Evolutionary conservation across 192 early-diverging fungal species (phyloP), one percentile per base, ranked within the genome.

Genomic region (Phycomyces blakesleeanus): DNA sequence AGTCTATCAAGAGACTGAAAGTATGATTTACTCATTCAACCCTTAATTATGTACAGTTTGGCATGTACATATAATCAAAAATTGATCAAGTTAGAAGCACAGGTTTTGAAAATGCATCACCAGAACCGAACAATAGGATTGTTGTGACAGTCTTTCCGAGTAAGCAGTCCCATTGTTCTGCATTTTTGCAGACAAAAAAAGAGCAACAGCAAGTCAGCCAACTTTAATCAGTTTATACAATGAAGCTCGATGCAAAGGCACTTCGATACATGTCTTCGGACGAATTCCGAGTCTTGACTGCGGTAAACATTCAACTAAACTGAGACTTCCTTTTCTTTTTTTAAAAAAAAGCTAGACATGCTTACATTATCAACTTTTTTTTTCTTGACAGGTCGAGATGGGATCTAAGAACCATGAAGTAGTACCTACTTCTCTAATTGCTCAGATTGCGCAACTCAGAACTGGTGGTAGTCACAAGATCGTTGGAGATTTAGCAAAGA

Each of bases 381-480:
- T 51, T 24, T 9, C 21, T n/a, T 47, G 44, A 47, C 44, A 91
- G 78, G 81, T 91, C 11, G 98, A 99, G 74, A 94, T 98, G 86
- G 98, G 94, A 14, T 93, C 93, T 26, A 90, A 93, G 66, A 99
- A 99, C 81, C 98, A 99, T 81, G 95, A 98, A 75, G 85, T 98
- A 18, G 98, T 99, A 8, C 96, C 98, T 4, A 89, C 89, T 1
- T 26, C 84, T n/a, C 79, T 99, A 38, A 93, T 99, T 72, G 83
- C 85, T n/a, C 87, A 95, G 71, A 95, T 98, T 74, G 91, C 96
- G n/a, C 86, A 91, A 59, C 76, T 98, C 29, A 82, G 91, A 42
- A 79, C 87, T 42, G 96, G 94, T 44, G 89, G 92, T n/a, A 81
- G 84, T 58, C 85, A 91, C 66, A 93, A 91, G 76, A 81, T 88